These are phyloP conservation scores for Ganoderma sinense DNA, from an alignment of 1,284 basidiomycete genomes.

Conservation along the genomic window DNA sequence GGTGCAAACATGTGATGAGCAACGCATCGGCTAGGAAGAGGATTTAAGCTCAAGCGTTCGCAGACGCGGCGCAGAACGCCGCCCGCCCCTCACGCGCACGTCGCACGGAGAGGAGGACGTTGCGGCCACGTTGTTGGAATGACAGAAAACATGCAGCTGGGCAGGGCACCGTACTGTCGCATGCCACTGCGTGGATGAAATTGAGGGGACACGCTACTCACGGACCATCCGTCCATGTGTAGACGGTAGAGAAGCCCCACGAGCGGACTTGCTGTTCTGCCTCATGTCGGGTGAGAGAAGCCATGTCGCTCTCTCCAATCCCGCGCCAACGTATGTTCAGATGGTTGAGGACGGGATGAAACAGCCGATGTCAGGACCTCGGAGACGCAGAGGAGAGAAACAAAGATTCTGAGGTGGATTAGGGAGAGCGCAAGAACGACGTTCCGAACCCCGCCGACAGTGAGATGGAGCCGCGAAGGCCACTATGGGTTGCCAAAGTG, in stretches of 20 bases:
- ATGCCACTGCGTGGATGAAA: neutral
- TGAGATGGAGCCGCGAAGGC: neutral
- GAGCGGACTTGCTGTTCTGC: slow-evolving; percentile 38
- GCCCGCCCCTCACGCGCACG: neutral
- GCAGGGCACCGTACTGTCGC: neutral
- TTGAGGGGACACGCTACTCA: slow-evolving; percentile 28
- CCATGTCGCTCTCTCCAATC: neutral
- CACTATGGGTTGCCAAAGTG: neutral
- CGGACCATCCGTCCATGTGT: slow-evolving; percentile 44
- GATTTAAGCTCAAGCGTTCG: slow-evolving; percentile 9
- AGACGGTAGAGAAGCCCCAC: slow-evolving; percentile 43
- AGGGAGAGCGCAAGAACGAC: neutral
- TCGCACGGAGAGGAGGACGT: neutral
- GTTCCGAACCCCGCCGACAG: neutral
- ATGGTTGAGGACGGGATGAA: neutral
- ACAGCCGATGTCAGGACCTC: neutral
- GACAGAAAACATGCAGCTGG: neutral
- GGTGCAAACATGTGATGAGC: neutral
- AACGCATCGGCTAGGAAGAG: slow-evolving; percentile 1
- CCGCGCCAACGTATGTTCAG: neutral
- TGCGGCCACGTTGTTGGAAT: neutral
- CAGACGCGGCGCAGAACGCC: slow-evolving; percentile 1
- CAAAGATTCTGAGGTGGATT: neutral
- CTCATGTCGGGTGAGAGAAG: slow-evolving; percentile 24
- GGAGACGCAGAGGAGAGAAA: neutral